phyloP scores from a whole-genome alignment of 495 filamentous ascomycete species.

The Apiosordaria backusii region DNA sequence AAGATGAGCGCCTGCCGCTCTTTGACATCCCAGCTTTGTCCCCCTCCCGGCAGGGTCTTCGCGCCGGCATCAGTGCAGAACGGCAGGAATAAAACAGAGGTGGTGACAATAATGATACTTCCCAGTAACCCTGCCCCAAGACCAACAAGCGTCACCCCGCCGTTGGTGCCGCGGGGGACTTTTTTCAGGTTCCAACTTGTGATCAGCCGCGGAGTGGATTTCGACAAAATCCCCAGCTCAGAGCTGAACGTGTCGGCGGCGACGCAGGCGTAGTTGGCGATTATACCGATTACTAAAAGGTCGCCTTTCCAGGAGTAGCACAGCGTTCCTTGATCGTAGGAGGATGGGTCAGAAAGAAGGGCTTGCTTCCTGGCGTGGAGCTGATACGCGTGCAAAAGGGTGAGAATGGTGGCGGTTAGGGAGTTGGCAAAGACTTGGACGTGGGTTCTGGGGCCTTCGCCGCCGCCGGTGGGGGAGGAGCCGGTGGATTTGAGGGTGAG shows the following conservation, averaged over 20 bases:
- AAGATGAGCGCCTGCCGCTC: constrained; percentile 55
- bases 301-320: constrained; percentile 52
- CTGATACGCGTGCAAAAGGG: constrained; percentile 65
- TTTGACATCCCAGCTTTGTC: constrained; percentile 42
- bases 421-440: constrained; percentile 92
- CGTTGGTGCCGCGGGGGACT: constrained; percentile 90
- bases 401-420: constrained; percentile 67
- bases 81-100: constrained; percentile 63
- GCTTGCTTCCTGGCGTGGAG: constrained; percentile 45
- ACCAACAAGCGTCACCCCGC: constrained; percentile 74
- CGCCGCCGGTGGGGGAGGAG: constrained; percentile 48
- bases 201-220: constrained; percentile 73
- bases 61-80: constrained; percentile 52
- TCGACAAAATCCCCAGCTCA: constrained; percentile 88
- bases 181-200: constrained; percentile 69
- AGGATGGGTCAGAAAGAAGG: constrained; percentile 17
- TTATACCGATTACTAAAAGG: constrained; percentile 55
- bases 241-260: constrained; percentile 93
- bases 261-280: constrained; percentile 83
- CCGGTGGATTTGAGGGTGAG: constrained; percentile 76
- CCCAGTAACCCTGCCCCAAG: constrained; percentile 71
- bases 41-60: constrained; percentile 32
- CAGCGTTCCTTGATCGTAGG: constrained; percentile 29
- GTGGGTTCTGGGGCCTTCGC: constrained; percentile 77
- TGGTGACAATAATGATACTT: constrained; percentile 64